These are phyloP conservation scores for Tulasnella sp. DNA, from an alignment of 768 basidiomycete genomes.

Conservation along the genomic window DNA sequence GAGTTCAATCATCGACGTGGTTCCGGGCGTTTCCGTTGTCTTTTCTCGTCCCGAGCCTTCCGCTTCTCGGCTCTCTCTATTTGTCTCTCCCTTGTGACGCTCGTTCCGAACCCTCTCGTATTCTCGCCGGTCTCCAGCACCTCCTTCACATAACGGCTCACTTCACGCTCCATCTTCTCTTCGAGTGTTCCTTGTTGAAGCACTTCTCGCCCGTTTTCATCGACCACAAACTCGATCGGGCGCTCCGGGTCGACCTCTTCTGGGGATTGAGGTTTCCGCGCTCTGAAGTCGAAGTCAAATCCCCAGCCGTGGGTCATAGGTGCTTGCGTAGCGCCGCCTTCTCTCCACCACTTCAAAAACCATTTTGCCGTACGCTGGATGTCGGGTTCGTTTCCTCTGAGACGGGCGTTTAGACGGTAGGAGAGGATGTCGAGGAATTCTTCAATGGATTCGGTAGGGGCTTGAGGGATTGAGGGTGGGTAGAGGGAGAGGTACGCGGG, in stretches of 20 bases:
- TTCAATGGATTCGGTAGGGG: conserved; percentile 54
- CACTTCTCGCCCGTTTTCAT: neutral
- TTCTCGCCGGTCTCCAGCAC: neutral
- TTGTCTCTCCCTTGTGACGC: neutral
- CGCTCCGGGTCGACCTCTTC: neutral
- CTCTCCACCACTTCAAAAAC: conserved; percentile 86
- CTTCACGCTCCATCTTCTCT: conserved; percentile 10
- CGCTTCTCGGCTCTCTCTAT: conserved; percentile 3
- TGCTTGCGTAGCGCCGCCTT: conserved; percentile 35
- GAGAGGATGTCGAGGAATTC: conserved; percentile 69
- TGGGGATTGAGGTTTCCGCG: neutral
- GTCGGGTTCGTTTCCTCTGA: conserved; percentile 71
- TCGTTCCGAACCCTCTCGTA: neutral
- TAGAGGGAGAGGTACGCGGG: conserved; percentile 58
- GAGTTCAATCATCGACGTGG: neutral
- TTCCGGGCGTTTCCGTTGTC: neutral
- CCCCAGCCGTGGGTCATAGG: conserved; percentile 25
- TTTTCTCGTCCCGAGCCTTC: neutral
- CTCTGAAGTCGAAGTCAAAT: conserved; percentile 29
- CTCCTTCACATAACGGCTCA: neutral
- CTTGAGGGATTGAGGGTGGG: conserved; percentile 48
- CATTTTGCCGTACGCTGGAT: conserved; percentile 66
- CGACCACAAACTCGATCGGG: neutral
- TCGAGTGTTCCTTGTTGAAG: neutral
- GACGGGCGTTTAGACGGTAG: conserved; percentile 73